Base-by-base conservation (phyloP, 257 asterid genomes). In the Fraxinus excelsior region DNA sequence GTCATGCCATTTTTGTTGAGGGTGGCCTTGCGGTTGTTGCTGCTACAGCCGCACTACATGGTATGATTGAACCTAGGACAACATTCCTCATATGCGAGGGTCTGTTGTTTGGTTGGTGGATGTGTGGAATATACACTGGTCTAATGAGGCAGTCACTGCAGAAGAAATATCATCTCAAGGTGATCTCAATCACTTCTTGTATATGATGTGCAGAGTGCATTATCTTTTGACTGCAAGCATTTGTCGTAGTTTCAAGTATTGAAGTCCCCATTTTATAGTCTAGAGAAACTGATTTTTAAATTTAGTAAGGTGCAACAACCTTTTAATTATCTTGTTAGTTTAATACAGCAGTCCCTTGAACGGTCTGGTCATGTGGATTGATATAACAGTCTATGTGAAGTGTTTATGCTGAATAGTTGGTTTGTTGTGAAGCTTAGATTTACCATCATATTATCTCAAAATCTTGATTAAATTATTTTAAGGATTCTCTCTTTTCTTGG, bases 161-260 rank as follows among this genome's bases (percentile, higher is more conserved):
- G 91, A 96, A 91, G 85, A 96, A 93, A 86, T 96, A 96, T 86
- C 99, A 96, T 91, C 98, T 96, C 83, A 80, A 96, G 98, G 99
- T 96, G 76, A 85, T 79, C 68, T 71, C 46, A 13, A 9, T 82
- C 56, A 69, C 72, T 53, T 79, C 74, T 38, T 37, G 29, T 13
- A 77, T 75, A 9, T 67, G 14, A 13, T 76, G 53, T 12, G 72
- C 21, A 21, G 72, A 9, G 21, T 23, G 38, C 42, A 34, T 16
- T 70, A 35, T 12, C 11, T 21, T 70, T 70, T 70, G 58, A 0
- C 49, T 38, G 29, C 26, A 35, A 29, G 21, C 29, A 37, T 13
- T 19, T n/a, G 18, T 46, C 7, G 16, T 10, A 4, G n/a, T 46
- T 4, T 46, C n/a, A 4, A 46, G 7, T 46, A 14, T 14, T 46